phyloP scores from a whole-genome alignment of 2,329 filamentous ascomycete genomes.

The Calonectria naviculata region DNA sequence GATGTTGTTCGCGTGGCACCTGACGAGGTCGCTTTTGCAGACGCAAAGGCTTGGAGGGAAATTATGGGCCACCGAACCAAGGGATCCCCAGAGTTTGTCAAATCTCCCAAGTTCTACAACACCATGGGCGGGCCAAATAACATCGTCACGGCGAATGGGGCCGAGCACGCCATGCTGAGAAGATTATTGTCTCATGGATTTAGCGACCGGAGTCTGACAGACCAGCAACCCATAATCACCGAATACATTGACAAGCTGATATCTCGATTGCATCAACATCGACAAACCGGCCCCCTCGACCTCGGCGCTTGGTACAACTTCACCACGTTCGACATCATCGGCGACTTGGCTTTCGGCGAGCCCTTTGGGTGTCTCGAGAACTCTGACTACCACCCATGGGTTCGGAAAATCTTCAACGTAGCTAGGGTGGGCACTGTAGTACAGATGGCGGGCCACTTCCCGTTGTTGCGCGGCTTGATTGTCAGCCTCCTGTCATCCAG shows the following conservation, averaged over 20 bases:
- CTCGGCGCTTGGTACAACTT: not conserved
- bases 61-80: not conserved
- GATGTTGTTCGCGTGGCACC: conserved; percentile 4
- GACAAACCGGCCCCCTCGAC: not conserved
- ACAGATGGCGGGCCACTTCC: not conserved
- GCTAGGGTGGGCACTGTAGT: not conserved
- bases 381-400: not conserved
- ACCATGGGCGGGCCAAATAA: not conserved
- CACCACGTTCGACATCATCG: conserved; percentile 10
- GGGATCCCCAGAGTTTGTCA: not conserved
- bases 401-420: not conserved
- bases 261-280: not conserved
- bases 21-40: conserved; percentile 2
- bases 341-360: conserved; percentile 5
- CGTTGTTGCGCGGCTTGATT: not conserved
- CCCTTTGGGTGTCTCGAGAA: not conserved
- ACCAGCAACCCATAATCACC: not conserved
- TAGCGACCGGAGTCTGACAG: not conserved
- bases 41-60: conserved; percentile 1
- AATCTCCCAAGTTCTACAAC: not conserved
- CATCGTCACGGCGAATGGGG: not conserved
- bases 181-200: not conserved
- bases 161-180: not conserved
- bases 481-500: not conserved
- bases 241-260: not conserved